phyloP scores from a whole-genome alignment of 345 rosid species.

The Eucalyptus sp. region DNA sequence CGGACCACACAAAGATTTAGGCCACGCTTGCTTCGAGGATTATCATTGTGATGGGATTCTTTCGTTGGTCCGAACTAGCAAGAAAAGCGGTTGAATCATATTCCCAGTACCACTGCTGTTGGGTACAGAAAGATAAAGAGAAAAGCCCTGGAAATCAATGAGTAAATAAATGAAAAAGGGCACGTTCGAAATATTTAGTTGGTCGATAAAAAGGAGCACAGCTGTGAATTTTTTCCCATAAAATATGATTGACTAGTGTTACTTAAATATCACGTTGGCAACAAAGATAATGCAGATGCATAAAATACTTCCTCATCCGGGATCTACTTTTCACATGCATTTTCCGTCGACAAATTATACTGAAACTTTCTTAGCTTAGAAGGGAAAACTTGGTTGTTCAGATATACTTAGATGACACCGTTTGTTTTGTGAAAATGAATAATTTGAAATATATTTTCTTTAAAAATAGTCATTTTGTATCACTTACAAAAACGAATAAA shows the following conservation, averaged over 20 bases:
- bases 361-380: background rate
- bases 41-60: background rate
- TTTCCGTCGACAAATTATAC: background rate
- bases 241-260: background rate
- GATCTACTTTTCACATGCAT: background rate
- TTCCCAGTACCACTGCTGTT: background rate
- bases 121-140: background rate
- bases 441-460: background rate
- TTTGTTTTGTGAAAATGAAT: fast-evolving
- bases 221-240: background rate
- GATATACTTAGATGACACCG: background rate
- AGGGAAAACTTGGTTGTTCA: background rate
- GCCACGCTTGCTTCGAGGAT: fast-evolving
- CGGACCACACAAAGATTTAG: background rate
- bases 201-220: background rate
- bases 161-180: background rate
- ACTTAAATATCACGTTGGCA: background rate
- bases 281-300: background rate
- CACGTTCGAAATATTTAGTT: background rate
- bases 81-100: background rate
- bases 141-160: background rate
- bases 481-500: background rate
- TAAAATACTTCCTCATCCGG: background rate
- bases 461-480: background rate
- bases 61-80: background rate